Evolutionary conservation across 352 stramenopile species (phyloP), one percentile per base, ranked within the genome.

Genomic region (Globisporangium takayamanum): DNA sequence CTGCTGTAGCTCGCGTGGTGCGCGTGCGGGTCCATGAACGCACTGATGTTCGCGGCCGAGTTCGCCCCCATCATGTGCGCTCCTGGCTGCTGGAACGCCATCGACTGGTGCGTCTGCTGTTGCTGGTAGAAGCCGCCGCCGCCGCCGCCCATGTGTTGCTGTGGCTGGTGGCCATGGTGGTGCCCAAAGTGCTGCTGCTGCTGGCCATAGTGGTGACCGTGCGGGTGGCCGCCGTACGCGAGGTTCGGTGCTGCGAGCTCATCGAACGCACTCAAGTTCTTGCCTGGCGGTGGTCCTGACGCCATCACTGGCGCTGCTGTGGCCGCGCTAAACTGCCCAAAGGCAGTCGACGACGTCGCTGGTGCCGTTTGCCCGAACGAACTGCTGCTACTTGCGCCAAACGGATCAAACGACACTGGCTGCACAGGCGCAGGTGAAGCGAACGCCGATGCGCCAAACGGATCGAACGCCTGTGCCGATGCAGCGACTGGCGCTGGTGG

Each of bases 181-280:
- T 57, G 46, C 11, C 64, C 46, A 25, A 62, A 46, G 16, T 57
- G 49, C 53, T 66, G 58, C 53, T 66, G 58, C 53, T 53, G 59
- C 48, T 69, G 60, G 16, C 68, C 61, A 64, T 80, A 71, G 25
- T 12, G 16, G 28, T 49, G 16, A 2, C 62, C 52, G 12, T 69
- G n/a, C 30, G n/a, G 20, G 7, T 37, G 18, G 10, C 42, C 37
- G 16, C 54, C 63, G 30, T 68, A 65, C n/a, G 70, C 54, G 36
- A 61, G 60, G 50, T 66, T 66, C 51, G 76, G 73, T 6, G 57
- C 61, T 16, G 69, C 59, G 28, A 90, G 60, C 45, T 63, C 62
- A 50, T 90, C 80, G 30, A 90, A 90, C 5, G 72, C 80, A 41
- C 67, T 84, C 46, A 88, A 90, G 60, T 88, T 81, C 26, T 57